These are phyloP conservation scores for Calonectria multiphialidica DNA, from an alignment of 2,329 filamentous ascomycete genomes.

Conservation along the genomic window DNA sequence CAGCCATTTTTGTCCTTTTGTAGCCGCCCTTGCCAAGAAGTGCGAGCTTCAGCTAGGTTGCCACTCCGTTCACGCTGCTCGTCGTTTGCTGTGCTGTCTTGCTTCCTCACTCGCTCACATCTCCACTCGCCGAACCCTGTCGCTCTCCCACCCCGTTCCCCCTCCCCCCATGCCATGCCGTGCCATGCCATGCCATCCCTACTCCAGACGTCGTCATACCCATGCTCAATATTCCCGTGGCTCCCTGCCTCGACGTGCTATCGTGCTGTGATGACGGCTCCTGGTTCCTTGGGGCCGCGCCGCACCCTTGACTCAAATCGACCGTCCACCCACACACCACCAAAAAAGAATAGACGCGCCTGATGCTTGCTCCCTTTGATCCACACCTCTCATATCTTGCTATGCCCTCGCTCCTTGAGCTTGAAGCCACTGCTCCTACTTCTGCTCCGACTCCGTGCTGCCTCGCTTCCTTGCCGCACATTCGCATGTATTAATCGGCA, in stretches of 20 bases:
- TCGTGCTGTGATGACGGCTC: background rate
- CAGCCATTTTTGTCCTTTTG: background rate
- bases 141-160: background rate
- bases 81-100: background rate
- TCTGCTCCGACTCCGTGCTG: background rate
- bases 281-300: background rate
- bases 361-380: constrained; percentile 12
- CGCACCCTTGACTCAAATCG: background rate
- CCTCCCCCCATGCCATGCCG: too few relatives aligned
- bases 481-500: background rate
- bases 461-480: background rate
- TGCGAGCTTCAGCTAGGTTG: background rate
- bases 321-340: constrained; percentile 1
- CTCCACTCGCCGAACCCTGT: background rate
- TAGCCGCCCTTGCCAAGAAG: background rate
- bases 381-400: background rate
- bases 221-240: constrained; percentile 14
- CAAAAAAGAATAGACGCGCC: constrained; percentile 19
- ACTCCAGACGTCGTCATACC: constrained; percentile 6
- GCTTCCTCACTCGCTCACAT: background rate
- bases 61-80: background rate
- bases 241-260: constrained; percentile 5
- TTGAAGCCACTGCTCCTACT: background rate
- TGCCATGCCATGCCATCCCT: constrained; percentile 5
- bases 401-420: background rate